Percentiles rank a stretch among this genome's conserved stretches.
Evolutionary conservation across 1,139 yeast species (phyloP).

Genomic region (Yamadazyma triangularis): DNA sequence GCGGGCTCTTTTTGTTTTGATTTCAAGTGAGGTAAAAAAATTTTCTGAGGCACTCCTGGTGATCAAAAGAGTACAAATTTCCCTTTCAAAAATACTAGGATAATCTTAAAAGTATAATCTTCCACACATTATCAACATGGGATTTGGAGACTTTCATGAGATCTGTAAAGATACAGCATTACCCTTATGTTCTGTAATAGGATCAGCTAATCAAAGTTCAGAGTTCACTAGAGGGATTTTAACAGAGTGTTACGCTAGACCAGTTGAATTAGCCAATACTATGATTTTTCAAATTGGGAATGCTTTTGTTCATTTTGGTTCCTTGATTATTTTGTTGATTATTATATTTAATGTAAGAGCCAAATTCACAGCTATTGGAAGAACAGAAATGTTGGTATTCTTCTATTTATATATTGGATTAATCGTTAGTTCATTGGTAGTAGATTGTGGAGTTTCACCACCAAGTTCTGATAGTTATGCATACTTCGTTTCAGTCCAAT

Average conservation of each 20-base stretch:
- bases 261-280: conserved; percentile 86
- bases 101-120: too few species aligned
- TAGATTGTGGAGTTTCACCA: conserved; percentile 90
- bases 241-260: conserved; percentile 78
- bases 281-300: conserved; percentile 88
- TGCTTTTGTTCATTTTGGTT: conserved; percentile 78
- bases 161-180: conserved; percentile 68
- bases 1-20: not conserved
- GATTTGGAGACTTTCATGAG: conserved; percentile 65
- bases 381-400: conserved; percentile 78
- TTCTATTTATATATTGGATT: conserved; percentile 58
- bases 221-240: conserved; percentile 52
- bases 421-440: conserved; percentile 63
- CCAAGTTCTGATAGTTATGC: conserved; percentile 74
- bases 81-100: too few species aligned
- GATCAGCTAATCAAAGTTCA: conserved; percentile 24
- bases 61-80: too few species aligned
- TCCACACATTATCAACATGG: too few species aligned
- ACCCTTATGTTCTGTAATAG: conserved; percentile 73
- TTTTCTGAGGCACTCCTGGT: too few species aligned
- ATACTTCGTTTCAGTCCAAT: conserved; percentile 77
- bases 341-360: conserved; percentile 76
- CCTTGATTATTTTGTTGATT: conserved; percentile 58
- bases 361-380: conserved; percentile 91
- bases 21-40: not conserved